Conservation (phyloP, 768 basidiomycete species). For the Crepidotus variabilis region DNA sequence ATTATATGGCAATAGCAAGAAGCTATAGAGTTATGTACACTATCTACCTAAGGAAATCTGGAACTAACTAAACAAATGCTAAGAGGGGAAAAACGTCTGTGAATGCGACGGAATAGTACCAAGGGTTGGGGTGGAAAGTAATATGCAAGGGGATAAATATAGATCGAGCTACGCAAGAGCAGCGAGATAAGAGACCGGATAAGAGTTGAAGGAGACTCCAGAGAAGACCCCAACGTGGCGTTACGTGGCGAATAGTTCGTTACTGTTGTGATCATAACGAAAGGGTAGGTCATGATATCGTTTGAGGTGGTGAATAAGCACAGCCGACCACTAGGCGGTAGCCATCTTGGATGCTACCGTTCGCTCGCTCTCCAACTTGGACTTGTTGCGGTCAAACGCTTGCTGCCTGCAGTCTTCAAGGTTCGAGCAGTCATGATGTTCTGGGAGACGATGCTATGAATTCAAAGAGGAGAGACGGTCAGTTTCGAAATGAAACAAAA, state of each 20-base stretch:
- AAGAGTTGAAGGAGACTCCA: background rate
- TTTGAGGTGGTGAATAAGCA: background rate
- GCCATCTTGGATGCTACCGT: constrained; percentile 87
- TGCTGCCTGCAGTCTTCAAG: constrained; percentile 83
- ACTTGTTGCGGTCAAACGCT: constrained; percentile 87
- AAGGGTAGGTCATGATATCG: background rate
- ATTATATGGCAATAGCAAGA: no score
- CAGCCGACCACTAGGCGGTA: constrained; percentile 48
- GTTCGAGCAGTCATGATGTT: constrained; percentile 82
- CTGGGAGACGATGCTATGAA: constrained; percentile 78
- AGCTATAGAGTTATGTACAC: background rate
- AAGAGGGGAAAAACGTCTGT: constrained; percentile 2
- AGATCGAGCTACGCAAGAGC: background rate
- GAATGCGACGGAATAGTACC: constrained; percentile 11
- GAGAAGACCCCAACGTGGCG: background rate
- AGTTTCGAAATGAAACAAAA: constrained; percentile 6
- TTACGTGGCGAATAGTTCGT: background rate
- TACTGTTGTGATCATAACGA: no score
- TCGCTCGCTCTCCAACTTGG: constrained; percentile 82
- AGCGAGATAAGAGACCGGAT: background rate
- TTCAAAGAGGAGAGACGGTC: constrained; percentile 11
- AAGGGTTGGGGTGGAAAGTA: constrained; percentile 4
- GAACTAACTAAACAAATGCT: background rate
- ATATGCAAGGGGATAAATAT: background rate
- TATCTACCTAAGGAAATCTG: background rate